Base-by-base conservation (phyloP, 768 basidiomycete genomes). In the Lentinula edodes region DNA sequence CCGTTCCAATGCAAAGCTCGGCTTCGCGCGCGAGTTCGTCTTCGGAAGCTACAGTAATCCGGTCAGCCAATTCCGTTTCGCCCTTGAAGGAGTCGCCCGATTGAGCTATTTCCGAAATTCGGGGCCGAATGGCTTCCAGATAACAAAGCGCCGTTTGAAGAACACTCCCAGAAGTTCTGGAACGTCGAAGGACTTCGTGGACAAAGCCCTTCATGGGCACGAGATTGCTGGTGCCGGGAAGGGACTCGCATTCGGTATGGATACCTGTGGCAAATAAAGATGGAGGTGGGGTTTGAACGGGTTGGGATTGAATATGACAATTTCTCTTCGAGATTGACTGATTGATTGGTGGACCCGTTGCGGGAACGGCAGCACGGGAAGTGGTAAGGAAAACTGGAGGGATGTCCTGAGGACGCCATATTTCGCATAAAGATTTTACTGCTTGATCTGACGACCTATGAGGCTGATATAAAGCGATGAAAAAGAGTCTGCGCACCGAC, bases 71-170 rank as follows among this genome's bases (percentile, higher is more conserved):
- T 67, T 73, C 78, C 65, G 69, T 65, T 66, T 83, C 78, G 58
- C 70, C 72, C 52, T 74, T 71, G 62, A 76, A 67, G 4, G 76
- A 75, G 53, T 80, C 68, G 35, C 80, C 80, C 18, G 70, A 66
- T 62, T 77, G 78, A 52, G 83, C 75, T 9, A 92, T 76, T 51
- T 87, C 85, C 0, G 89, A 85, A 12, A 95, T 74, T 70, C 83
- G 87, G 32, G 76, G 69, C 5, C 91, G 87, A n/a, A 93, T 81
- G 4, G 89, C 91, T 72, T 93, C 91, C 12, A 95, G 76, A 69
- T 95, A 95, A 70, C 93, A 93, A 0, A 93, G 75, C 0, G 94
- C 93, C 0, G 92, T 90, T 70, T 95, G 93, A 7, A 96, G 80
- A 3, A 93, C 90, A 48, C 82, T 84, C 46, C 88, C 90, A 5